These are phyloP conservation scores for Avena sativa DNA, from an alignment of 176 grass and related monocot genomes.

Conservation along the genomic window DNA sequence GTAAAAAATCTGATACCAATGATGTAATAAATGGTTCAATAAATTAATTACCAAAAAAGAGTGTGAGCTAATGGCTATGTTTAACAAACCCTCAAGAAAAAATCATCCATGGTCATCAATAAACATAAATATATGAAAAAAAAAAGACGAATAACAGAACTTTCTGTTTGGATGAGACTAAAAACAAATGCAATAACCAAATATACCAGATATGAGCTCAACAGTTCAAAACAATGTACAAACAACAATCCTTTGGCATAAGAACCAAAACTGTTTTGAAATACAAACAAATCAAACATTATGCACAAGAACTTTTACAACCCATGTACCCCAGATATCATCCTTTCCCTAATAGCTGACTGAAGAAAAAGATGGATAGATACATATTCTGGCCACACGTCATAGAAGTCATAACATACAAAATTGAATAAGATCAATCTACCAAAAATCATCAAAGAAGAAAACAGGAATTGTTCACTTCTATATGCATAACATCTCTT, in stretches of 20 bases:
- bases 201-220: neutral
- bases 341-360: neutral
- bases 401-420: neutral
- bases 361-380: neutral
- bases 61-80: neutral
- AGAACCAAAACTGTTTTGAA: neutral
- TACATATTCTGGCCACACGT: neutral
- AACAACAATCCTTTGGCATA: neutral
- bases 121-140: neutral
- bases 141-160: neutral
- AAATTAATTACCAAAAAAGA: conserved; percentile 3
- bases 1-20: neutral
- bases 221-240: neutral
- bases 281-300: neutral
- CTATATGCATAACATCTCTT: neutral
- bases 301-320: neutral
- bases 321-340: neutral
- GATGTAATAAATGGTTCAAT: neutral
- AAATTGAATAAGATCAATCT: neutral
- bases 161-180: neutral
- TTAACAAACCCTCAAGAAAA: neutral
- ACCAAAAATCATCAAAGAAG: neutral
- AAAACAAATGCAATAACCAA: neutral
- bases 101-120: neutral
- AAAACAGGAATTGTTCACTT: neutral